Percentiles rank a stretch among this genome's conserved stretches.
Conservation (phyloP, 495 filamentous ascomycete species). For the Neurospora hispaniola region DNA sequence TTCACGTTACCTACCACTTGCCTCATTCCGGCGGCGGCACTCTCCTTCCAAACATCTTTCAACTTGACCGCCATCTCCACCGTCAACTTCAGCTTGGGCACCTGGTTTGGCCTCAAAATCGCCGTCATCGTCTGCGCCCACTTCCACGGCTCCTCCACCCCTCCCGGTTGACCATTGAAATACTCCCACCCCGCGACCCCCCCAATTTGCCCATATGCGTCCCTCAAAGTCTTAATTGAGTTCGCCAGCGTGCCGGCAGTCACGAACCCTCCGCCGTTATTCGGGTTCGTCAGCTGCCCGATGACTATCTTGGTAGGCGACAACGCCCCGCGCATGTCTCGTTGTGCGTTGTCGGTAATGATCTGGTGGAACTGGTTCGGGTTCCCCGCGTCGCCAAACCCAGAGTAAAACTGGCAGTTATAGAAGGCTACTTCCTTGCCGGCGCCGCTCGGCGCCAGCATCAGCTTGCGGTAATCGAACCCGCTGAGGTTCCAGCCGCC, state of each 20-base stretch:
- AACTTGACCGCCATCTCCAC: slow-evolving; percentile 6
- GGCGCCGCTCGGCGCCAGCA: slow-evolving; percentile 26
- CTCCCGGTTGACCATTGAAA: slow-evolving; percentile 58
- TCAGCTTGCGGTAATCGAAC: slow-evolving; percentile 57
- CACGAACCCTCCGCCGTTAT: slow-evolving; percentile 46
- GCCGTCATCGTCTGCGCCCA: slow-evolving; percentile 56
- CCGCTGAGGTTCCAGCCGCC: slow-evolving; percentile 55
- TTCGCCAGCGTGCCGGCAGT: slow-evolving; percentile 23
- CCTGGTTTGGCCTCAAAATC: slow-evolving; percentile 29
- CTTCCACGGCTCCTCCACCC: slow-evolving; percentile 49
- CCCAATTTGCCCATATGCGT: slow-evolving; percentile 53
- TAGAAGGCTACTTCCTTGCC: slow-evolving; percentile 54
- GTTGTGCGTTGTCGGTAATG: neutral
- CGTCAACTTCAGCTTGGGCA: slow-evolving; percentile 14
- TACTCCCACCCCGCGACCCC: slow-evolving; percentile 87
- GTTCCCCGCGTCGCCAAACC: slow-evolving; percentile 56
- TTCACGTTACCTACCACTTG: neutral
- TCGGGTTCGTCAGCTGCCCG: slow-evolving; percentile 61
- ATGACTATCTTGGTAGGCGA: slow-evolving; percentile 54
- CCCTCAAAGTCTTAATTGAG: slow-evolving; percentile 35
- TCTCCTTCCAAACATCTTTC: slow-evolving; percentile 12
- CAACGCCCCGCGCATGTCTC: slow-evolving; percentile 46
- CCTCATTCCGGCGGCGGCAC: neutral
- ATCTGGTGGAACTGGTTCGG: slow-evolving; percentile 53
- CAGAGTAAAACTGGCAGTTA: slow-evolving; percentile 78